A percentile compares a stretch with the other conserved stretches of the same genome.
These are phyloP conservation scores for Metschnikowia henanensis DNA, from an alignment of 805 yeast species.

Conservation along the genomic window DNA sequence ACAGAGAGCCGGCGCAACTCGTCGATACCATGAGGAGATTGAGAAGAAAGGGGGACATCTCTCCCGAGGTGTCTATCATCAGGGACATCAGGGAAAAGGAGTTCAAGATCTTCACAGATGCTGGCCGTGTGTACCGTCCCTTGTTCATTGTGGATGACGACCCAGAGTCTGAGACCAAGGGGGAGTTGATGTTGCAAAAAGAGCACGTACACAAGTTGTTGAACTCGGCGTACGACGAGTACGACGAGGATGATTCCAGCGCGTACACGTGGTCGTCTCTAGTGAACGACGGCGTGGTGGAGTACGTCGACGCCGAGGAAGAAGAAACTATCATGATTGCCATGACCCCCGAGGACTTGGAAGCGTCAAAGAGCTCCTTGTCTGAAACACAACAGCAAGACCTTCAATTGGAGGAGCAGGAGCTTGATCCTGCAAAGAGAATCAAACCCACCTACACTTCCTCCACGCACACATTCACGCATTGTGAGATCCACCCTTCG, in stretches of 20 bases:
- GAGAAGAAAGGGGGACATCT: slow-evolving; percentile 93
- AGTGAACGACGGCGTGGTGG: slow-evolving; percentile 84
- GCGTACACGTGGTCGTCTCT: slow-evolving; percentile 81
- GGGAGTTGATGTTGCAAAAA: slow-evolving; percentile 81
- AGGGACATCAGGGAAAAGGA: slow-evolving; percentile 97
- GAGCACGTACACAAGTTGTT: slow-evolving; percentile 76
- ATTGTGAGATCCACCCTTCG: slow-evolving; percentile 98
- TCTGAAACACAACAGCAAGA: slow-evolving; percentile 45
- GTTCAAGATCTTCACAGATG: slow-evolving; percentile 95
- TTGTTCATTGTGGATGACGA: slow-evolving; percentile 91
- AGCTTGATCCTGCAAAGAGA: slow-evolving; percentile 77
- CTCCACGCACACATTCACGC: slow-evolving; percentile 82
- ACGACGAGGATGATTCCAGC: slow-evolving; percentile 49
- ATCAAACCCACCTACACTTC: slow-evolving; percentile 64
- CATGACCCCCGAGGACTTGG: slow-evolving; percentile 97
- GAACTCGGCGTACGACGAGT: slow-evolving; percentile 63
- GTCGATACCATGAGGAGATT: slow-evolving; percentile 88
- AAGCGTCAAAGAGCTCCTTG: slow-evolving; percentile 50
- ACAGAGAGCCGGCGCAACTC: slow-evolving; percentile 91
- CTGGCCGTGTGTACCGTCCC: slow-evolving; percentile 98
- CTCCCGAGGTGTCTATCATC: slow-evolving; percentile 94
- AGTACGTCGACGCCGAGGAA: slow-evolving; percentile 98
- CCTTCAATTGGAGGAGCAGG: slow-evolving; percentile 44
- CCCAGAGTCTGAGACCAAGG: slow-evolving; percentile 61
- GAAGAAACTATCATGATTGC: slow-evolving; percentile 98